phyloP scores from a whole-genome alignment of 139 green algal genomes.

The Astrephomene gubernaculifera region DNA sequence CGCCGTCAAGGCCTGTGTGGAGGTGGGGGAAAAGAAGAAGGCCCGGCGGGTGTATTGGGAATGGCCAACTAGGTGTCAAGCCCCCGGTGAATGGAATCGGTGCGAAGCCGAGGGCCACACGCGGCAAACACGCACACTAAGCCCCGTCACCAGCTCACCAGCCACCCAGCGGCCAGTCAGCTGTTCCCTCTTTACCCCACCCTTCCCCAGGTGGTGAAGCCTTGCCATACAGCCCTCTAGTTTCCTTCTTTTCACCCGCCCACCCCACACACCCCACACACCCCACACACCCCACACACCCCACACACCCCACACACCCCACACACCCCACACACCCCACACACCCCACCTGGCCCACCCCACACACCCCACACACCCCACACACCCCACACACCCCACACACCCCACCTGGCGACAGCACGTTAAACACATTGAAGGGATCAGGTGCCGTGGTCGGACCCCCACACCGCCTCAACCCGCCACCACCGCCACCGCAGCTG shows the following conservation, averaged over 20 bases:
- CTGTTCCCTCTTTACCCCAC: no score
- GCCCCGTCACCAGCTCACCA: no score
- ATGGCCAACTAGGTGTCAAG: no score
- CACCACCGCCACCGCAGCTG: background rate
- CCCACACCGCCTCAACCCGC: background rate
- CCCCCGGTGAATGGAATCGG: no score
- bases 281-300: background rate
- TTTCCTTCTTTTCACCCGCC: background rate
- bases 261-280: background rate
- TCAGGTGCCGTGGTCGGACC: slow-evolving; percentile 21
- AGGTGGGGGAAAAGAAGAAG: background rate
- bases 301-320: background rate
- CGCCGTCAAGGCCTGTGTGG: slow-evolving; percentile 13
- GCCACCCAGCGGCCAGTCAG: no score
- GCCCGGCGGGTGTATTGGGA: no score
- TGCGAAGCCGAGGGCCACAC: no score
- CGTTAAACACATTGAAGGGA: slow-evolving; percentile 35
- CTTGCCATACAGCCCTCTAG: no score
- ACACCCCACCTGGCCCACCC: background rate
- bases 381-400: background rate
- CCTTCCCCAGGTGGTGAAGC: no score
- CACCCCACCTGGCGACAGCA: slow-evolving; percentile 22
- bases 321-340: background rate
- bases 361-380: background rate
- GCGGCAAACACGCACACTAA: no score